Evolutionary conservation across 2,329 filamentous ascomycete species (phyloP), one percentile per base, ranked within the genome.

Genomic region (Epichloe coenophiala): DNA sequence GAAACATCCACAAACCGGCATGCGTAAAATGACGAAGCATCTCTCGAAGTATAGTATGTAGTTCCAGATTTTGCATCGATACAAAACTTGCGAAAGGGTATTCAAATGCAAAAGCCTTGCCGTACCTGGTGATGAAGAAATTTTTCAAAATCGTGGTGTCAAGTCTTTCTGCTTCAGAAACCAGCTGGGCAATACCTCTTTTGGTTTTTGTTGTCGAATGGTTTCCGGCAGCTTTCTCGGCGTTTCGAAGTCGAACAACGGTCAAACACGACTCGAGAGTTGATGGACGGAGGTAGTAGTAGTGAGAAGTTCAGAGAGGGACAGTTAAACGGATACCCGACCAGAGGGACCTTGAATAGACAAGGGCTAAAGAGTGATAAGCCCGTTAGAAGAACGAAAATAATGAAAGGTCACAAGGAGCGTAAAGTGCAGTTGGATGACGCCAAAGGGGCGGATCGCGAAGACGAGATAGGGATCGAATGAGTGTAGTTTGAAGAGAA

Each of bases 151-250:
- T 35, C 3, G 36, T 5, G 12, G 17, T 8, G 3, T 41, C 7
- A 27, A 37, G 39, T 54, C 31, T 51, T 48, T 52, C 23, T 56
- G 48, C 51, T 55, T 57, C 57, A 58, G 54, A 54, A 58, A 58
- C 56, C 56, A 56, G 57, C 55, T 56, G 57, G 53, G 49, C 50
- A 52, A 49, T 39, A 44, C 53, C 52, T 48, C 48, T 53, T 42
- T 42, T 31, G n/a, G 5, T 45, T 40, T 5, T 38, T 47, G 37
- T 47, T 31, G 21, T 23, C 19, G 31, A 3, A 5, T 46, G 33
- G 19, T 17, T 41, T 15, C 15, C 33, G n/a, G n/a, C 31, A 19
- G 23, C 31, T 39, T 31, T 33, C 3, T 35, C 38, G 38, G 31
- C 11, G 45, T 40, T 27, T 8, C 3, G 15, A 6, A 8, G 19